A percentile compares a stretch with the other conserved stretches of the same genome.
These are phyloP conservation scores for Peronospora belbahrii DNA, from an alignment of 352 stramenopile species.

Conservation along the genomic window DNA sequence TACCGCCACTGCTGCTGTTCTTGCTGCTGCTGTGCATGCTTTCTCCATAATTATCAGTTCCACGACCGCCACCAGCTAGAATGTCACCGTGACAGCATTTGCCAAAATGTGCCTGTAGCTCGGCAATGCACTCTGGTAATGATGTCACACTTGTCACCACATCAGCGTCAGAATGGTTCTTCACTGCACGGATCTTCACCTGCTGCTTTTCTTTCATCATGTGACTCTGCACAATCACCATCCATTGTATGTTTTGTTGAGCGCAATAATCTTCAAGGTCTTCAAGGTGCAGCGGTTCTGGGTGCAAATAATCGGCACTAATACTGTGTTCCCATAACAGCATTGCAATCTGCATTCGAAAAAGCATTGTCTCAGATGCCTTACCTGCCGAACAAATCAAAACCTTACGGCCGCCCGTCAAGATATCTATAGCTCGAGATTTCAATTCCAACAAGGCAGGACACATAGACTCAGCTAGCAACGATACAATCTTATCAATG, in stretches of 20 bases:
- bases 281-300: slow-evolving; percentile 68
- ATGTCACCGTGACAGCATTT: slow-evolving; percentile 17
- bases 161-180: slow-evolving; percentile 60
- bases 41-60: slow-evolving; percentile 22
- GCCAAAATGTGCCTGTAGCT: slow-evolving; percentile 28
- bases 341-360: slow-evolving; percentile 74
- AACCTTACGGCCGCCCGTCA: slow-evolving; percentile 42
- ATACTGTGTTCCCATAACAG: slow-evolving; percentile 69
- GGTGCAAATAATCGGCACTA: slow-evolving; percentile 75
- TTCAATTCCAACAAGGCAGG: slow-evolving; percentile 30
- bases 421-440: slow-evolving; percentile 23
- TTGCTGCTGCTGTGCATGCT: slow-evolving; percentile 18
- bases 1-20: slow-evolving; percentile 6
- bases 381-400: slow-evolving; percentile 75
- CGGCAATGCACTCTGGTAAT: slow-evolving; percentile 58
- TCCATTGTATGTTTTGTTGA: slow-evolving; percentile 68
- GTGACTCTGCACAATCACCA: slow-evolving; percentile 83
- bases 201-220: slow-evolving; percentile 80
- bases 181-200: slow-evolving; percentile 71
- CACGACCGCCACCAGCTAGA: slow-evolving; percentile 12
- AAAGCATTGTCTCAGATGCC: slow-evolving; percentile 57
- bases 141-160: slow-evolving; percentile 53
- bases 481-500: slow-evolving; percentile 80
- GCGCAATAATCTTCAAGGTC: slow-evolving; percentile 79
- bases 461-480: slow-evolving; percentile 39